Base-by-base conservation (phyloP, 768 basidiomycete genomes). In the Clavulina sp. region DNA sequence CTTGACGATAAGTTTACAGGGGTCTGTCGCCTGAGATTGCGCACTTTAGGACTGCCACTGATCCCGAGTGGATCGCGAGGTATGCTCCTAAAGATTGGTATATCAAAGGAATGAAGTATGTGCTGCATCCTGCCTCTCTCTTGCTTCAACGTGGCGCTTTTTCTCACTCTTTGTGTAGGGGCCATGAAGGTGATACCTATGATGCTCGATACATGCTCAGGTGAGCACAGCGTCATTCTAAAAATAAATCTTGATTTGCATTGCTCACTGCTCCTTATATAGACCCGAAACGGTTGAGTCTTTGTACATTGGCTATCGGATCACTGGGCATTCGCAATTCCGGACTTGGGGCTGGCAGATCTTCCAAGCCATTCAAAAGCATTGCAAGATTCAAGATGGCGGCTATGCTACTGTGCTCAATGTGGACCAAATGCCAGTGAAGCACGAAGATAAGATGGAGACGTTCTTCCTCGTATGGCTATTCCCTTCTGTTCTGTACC, bases 271-370 rank as follows among this genome's bases (percentile, higher is more conserved):
- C 9, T 13, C 16, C 13, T 9, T 19, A 36, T 5, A 24, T 57
- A 82, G 86, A 4, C 92, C 92, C 2, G 92, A 97, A 69, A 97
- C 92, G 1, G 75, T 91, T 24, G 92, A 97, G 63, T 91, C 86
- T 0, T 76, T 95, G 36, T 93, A 96, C 71, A 68, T 89, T 41
- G 91, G 88, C 0, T 95, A 67, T 64, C 76, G 92, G n/a, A 69
- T 89, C 3, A 93, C 92, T 2, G 88, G 88, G 4, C 79, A 95
- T 59, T 67, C 72, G 28, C 69, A 72, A 26, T 96, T 92, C 62
- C 78, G 92, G 13, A 74, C 81, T 19, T 75, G 78, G 58, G 91
- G 85, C 21, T 95, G 91, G 89, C 63, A 68, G 21, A 91, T 95
- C 55, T 96, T 95, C 70, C 70, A 83, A 61, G 75, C 91, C 0